phyloP scores from a whole-genome alignment of 2,329 filamentous ascomycete genomes.

The Colletotrichum sp. region DNA sequence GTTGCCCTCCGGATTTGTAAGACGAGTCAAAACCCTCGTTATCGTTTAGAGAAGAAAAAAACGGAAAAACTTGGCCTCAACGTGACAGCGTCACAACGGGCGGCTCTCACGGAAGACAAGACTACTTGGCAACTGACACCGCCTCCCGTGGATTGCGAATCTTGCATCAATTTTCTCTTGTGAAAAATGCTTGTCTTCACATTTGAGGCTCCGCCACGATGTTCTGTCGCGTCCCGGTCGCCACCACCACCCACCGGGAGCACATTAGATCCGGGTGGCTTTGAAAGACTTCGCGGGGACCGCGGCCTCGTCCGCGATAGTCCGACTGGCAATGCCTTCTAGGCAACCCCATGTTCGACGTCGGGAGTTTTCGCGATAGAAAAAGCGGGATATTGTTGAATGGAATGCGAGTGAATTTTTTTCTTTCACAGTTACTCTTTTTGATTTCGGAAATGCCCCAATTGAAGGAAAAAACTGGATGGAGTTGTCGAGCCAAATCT shows the following conservation, averaged over 20 bases:
- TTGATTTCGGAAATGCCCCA: not conserved
- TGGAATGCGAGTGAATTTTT: not conserved
- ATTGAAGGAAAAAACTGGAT: not conserved
- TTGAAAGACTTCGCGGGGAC: not conserved
- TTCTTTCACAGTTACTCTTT: not conserved
- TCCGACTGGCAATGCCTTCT: not conserved
- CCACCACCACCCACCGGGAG: not conserved
- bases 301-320: not conserved
- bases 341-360: not conserved
- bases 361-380: slow-evolving; percentile 11
- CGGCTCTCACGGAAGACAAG: not conserved
- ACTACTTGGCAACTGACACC: not conserved
- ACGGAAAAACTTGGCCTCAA: not conserved
- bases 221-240: not conserved
- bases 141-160: not conserved
- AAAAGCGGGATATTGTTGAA: not conserved
- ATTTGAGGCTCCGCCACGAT: slow-evolving; percentile 2
- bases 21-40: not conserved
- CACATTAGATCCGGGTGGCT: not conserved
- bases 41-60: not conserved
- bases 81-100: not conserved
- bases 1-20: not conserved
- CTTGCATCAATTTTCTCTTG: not conserved
- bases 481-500: not conserved
- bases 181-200: not conserved